phyloP scores from a whole-genome alignment of 2,329 filamentous ascomycete genomes.

The Colletotrichum sp. region DNA sequence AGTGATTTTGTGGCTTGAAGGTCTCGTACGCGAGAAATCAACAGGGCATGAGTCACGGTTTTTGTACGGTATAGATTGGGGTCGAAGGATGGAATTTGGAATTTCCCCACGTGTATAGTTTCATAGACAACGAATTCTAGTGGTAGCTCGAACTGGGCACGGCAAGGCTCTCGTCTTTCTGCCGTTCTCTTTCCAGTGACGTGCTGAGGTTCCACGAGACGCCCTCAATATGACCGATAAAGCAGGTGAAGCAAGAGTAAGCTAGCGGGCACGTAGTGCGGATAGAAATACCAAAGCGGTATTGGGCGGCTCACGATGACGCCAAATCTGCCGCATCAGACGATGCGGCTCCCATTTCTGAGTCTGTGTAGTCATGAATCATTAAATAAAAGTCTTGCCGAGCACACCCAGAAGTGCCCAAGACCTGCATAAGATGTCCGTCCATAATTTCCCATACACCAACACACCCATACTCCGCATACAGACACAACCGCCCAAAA shows the following conservation, averaged over 20 bases:
- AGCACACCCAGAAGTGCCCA: not conserved
- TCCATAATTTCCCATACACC: not conserved
- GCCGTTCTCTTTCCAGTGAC: not conserved
- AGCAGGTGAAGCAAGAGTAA: not conserved
- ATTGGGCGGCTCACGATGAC: not conserved
- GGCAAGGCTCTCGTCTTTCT: not conserved
- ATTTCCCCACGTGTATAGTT: conserved; percentile 5
- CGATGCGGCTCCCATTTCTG: not conserved
- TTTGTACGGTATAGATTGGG: conserved; percentile 15
- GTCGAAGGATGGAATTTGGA: not conserved
- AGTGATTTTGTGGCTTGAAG: conserved; percentile 11
- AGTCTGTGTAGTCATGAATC: not conserved
- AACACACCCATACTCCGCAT: not conserved
- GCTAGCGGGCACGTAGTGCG: not conserved
- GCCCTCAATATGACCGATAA: not conserved
- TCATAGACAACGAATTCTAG: not conserved
- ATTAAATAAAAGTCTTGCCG: not conserved
- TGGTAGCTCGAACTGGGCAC: not conserved
- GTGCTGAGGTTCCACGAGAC: not conserved
- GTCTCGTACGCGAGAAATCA: not conserved
- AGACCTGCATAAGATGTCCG: not conserved
- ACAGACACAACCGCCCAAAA: not conserved
- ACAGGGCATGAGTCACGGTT: not conserved
- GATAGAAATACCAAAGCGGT: not conserved
- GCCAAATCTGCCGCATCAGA: not conserved